Base-by-base conservation (phyloP, 1,284 basidiomycete genomes). In the Vanrija sp. region DNA sequence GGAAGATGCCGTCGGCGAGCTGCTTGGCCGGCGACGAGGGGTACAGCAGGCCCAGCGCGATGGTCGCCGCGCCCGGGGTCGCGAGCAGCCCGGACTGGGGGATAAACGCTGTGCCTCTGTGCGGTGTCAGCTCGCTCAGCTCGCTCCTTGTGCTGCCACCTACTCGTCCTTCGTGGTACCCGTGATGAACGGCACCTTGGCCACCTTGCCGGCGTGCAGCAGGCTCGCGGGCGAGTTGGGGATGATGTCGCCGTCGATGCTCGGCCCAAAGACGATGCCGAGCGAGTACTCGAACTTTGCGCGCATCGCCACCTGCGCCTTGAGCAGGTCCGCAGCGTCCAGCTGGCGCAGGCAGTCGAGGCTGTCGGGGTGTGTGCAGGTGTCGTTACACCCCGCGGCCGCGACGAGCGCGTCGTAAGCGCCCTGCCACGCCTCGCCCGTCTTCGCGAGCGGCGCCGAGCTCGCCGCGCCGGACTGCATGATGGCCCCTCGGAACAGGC, bases 401-500 rank as follows among this genome's bases (percentile, higher is more conserved):
- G 26, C 42, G 68, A 28, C 62, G 38, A 76, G 58, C 38, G 42
- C 49, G 39, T 71, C 63, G 54, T 71, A 77, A 19, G 63, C 54
- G 1, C 39, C 54, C 39, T 75, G 65, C 52, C 69, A 73, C 15
- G 62, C 63, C 16, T 57, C 51, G 23, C 49, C 59, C 12, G 65
- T 64, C 1, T 60, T 62, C 1, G 60, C 63, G 38, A 72, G 51
- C 0, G 67, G 73, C 16, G 62, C 58, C 18, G 67, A 67, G 2
- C 61, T 40, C 5, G 38, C 64, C 15, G 68, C 67, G 12, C 76
- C 78, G 15, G 71, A 74, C 48, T 77, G 65, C 65, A 78, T 70
- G 55, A 79, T 77, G 2, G 76, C 75, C 6, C 60, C 66, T 14
- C 65, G 65, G 71, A 78, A 79, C 12, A 76, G 61, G 38, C 65